Evolutionary conservation across 2,329 filamentous ascomycete genomes (phyloP).

Genomic region (Clarireedia monteithiana): DNA sequence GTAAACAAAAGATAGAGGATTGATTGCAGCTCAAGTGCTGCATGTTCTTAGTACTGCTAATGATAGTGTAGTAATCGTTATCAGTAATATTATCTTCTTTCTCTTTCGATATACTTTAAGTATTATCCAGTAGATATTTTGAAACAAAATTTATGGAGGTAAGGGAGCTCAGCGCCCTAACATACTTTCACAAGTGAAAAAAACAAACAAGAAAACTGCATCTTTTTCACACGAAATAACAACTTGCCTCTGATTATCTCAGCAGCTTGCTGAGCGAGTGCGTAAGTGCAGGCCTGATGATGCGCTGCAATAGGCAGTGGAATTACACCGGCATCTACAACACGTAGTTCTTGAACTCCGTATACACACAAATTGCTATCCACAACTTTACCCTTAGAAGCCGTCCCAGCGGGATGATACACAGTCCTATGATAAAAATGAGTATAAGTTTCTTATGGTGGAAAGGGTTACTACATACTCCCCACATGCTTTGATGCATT

Average conservation of each 20-base stretch:
- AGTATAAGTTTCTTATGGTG: background rate
- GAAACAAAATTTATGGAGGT: too few relatives aligned
- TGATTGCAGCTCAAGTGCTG: too few relatives aligned
- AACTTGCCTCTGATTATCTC: background rate
- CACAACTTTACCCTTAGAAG: background rate
- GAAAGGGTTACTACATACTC: background rate
- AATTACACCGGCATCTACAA: conserved; percentile 1
- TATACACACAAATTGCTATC: background rate
- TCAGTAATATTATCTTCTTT: too few relatives aligned
- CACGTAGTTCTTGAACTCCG: background rate
- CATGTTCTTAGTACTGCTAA: too few relatives aligned
- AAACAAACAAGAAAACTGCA: background rate
- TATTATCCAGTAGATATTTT: too few relatives aligned
- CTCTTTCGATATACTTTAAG: too few relatives aligned
- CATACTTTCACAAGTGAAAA: too few relatives aligned
- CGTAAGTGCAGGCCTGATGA: background rate
- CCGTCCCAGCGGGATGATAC: background rate
- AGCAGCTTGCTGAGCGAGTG: background rate
- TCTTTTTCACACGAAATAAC: background rate
- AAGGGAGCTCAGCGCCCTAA: too few relatives aligned
- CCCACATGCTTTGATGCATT: background rate
- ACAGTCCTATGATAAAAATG: background rate
- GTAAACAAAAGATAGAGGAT: too few relatives aligned
- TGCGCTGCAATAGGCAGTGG: background rate
- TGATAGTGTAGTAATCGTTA: too few relatives aligned